Conservation (phyloP, 73 alveolate genomes). For the Tetrahymena thermophila region DNA sequence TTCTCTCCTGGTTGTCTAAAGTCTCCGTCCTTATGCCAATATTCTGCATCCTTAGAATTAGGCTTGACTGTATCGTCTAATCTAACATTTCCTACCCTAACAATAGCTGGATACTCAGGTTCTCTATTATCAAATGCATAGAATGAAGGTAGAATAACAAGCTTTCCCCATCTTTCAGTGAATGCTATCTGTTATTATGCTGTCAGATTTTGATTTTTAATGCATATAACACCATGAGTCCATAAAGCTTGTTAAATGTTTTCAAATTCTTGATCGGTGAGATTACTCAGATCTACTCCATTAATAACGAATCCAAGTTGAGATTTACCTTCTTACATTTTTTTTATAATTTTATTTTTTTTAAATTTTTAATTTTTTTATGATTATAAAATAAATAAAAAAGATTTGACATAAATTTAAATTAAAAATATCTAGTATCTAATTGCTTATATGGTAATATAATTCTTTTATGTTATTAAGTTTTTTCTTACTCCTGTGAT, state of each 20-base stretch:
- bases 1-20: not conserved
- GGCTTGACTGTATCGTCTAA: conserved; percentile 4
- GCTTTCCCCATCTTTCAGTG: not conserved
- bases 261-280: not conserved
- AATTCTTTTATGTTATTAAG: too few species aligned
- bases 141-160: not conserved
- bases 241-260: not conserved
- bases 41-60: not conserved
- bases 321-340: not conserved
- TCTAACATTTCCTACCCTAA: conserved; percentile 9
- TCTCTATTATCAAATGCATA: conserved; percentile 1
- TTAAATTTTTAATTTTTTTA: too few species aligned
- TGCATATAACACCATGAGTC: not conserved
- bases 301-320: not conserved
- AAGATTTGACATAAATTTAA: too few species aligned
- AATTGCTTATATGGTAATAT: too few species aligned
- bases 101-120: not conserved
- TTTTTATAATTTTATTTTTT: too few species aligned
- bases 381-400: too few species aligned
- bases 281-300: not conserved
- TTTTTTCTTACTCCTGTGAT: too few species aligned
- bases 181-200: not conserved
- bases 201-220: not conserved
- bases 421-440: too few species aligned
- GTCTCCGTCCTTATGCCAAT: conserved; percentile 28